Base-by-base conservation (phyloP, 768 basidiomycete species). In the Vishniacozyma victoriae region DNA sequence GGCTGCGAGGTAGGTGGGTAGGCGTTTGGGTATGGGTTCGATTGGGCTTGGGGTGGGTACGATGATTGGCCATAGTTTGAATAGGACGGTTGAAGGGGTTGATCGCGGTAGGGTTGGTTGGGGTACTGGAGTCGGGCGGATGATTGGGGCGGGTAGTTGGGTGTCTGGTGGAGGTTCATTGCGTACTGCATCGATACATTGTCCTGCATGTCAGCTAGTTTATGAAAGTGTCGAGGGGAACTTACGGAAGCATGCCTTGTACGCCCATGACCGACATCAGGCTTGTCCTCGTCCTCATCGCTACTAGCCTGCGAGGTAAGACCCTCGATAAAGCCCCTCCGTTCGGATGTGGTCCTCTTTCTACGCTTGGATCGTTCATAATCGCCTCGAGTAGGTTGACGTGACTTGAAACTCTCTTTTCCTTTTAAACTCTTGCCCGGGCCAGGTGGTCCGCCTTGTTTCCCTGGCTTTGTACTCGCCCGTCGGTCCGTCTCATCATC, bases 401-500 rank as follows among this genome's bases (percentile, higher is more conserved):
- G 48, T 3, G 53, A 20, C 46, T 67, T 67, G 57, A 50, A 67
- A 5, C 45, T 44, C 43, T 67, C 64, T 44, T 67, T 62, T 7
- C 64, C 64, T 41, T 67, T 67, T 25, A 67, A 33, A 47, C 48
- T 57, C 35, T 56, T 56, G 9, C 15, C 43, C 7, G 41, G 15
- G 3, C 33, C 35, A 16, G 14, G n/a, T 3, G 44, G 24, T 12
- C 19, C 35, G 12, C 26, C 19, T 9, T 26, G 29, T 9, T 31
- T 36, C 13, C 37, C 31, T 16, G 35, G 22, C 26, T 36, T 39
- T 43, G 29, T 35, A 19, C 36, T 44, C 29, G 45, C 35, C 23
- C 42, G 56, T 12, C 40, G 26, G 18, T 35, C 26, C 9, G 22
- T 39, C 5, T 48, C 55, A 37, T 60, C 61, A 2, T 67, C 69